Evolutionary conservation across 2,329 filamentous ascomycete genomes (phyloP).

Genomic region (Xenoacremonium recifei): DNA sequence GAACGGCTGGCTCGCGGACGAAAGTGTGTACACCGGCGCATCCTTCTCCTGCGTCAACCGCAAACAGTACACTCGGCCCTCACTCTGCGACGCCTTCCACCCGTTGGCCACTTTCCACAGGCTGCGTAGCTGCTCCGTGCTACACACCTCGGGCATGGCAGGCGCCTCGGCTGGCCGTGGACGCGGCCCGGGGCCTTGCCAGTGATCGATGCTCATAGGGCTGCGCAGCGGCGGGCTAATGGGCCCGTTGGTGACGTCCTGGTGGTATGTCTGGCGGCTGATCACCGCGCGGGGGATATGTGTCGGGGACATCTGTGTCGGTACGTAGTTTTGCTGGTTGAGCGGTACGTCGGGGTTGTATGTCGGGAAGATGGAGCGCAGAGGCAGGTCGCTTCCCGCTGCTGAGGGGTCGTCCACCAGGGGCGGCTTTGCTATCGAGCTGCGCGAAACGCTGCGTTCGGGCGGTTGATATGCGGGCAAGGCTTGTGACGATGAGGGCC

Average conservation of each 20-base stretch:
- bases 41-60: slow-evolving; percentile 55
- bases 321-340: slow-evolving; percentile 68
- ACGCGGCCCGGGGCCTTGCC: slow-evolving; percentile 26
- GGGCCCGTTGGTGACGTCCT: slow-evolving; percentile 13
- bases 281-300: slow-evolving; percentile 64
- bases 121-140: slow-evolving; percentile 60
- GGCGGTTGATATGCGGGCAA: slow-evolving; percentile 50
- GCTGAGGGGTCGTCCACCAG: slow-evolving; percentile 33
- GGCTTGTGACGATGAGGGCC: slow-evolving; percentile 22
- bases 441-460: slow-evolving; percentile 52
- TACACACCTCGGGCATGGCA: slow-evolving; percentile 48
- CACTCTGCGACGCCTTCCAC: slow-evolving; percentile 60
- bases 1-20: slow-evolving; percentile 60
- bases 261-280: slow-evolving; percentile 60
- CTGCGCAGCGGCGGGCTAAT: slow-evolving; percentile 18
- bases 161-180: slow-evolving; percentile 43
- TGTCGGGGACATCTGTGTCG: slow-evolving; percentile 62
- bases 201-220: slow-evolving; percentile 13
- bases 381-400: slow-evolving; percentile 32
- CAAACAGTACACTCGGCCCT: slow-evolving; percentile 60
- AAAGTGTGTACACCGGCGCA: slow-evolving; percentile 65
- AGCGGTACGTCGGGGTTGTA: slow-evolving; percentile 69
- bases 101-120: slow-evolving; percentile 71
- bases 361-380: slow-evolving; percentile 73
- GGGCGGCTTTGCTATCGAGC: slow-evolving; percentile 57